Evolutionary conservation across 768 basidiomycete genomes (phyloP).

Genomic region (Serendipita sp.): DNA sequence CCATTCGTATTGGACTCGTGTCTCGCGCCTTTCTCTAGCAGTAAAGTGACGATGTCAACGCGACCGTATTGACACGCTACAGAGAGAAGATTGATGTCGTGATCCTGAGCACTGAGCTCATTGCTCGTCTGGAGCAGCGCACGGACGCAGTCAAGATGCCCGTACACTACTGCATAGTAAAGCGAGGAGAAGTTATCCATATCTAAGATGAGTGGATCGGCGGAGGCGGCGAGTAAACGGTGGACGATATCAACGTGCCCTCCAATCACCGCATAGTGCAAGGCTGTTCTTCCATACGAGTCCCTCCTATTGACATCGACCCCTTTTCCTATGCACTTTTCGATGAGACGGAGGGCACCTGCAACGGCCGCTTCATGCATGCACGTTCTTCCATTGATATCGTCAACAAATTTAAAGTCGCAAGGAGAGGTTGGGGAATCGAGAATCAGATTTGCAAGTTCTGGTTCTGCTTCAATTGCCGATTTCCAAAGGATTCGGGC

Average conservation of each 20-base stretch:
- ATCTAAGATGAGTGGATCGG: constrained; percentile 53
- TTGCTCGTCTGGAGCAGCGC: constrained; percentile 58
- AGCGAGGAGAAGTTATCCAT: constrained; percentile 91
- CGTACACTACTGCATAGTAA: constrained; percentile 80
- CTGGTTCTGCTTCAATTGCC: constrained; percentile 58
- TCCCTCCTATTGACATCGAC: constrained; percentile 62
- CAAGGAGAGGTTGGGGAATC: constrained; percentile 50
- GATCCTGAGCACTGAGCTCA: constrained; percentile 37
- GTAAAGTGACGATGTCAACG: constrained; percentile 58
- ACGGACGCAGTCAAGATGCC: constrained; percentile 64
- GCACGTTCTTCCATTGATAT: constrained; percentile 90
- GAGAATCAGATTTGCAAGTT: constrained; percentile 61
- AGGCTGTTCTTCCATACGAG: constrained; percentile 78
- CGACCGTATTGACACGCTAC: constrained; percentile 86
- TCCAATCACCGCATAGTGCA: constrained; percentile 94
- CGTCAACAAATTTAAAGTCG: constrained; percentile 85
- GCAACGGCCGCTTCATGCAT: constrained; percentile 87
- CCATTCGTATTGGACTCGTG: constrained; percentile 82
- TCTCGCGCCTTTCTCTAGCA: constrained; percentile 61
- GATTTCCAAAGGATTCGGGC: constrained; percentile 93
- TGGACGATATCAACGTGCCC: constrained; percentile 65
- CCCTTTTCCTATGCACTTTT: constrained; percentile 59
- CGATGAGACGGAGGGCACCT: constrained; percentile 59
- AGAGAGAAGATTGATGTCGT: constrained; percentile 72
- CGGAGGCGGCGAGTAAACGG: constrained; percentile 50